Percentiles rank a stretch among this genome's conserved stretches.
Evolutionary conservation across 2,329 filamentous ascomycete genomes (phyloP).

Genomic region (Colletotrichum godetiae): DNA sequence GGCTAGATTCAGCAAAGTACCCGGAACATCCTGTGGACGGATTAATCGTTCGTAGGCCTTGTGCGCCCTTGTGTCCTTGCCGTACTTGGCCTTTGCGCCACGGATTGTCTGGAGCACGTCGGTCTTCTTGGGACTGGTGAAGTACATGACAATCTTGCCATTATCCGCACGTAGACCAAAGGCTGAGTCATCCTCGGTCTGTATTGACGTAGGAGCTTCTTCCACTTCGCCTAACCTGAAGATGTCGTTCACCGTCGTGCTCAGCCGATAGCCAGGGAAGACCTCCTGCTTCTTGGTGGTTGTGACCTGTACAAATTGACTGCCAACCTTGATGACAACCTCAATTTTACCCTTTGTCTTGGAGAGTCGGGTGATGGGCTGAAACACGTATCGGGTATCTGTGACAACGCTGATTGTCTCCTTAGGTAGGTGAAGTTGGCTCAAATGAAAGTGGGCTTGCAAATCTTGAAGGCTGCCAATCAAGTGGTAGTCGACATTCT

Average conservation of each 20-base stretch:
- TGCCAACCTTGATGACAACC: conserved; percentile 75
- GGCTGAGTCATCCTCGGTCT: conserved; percentile 73
- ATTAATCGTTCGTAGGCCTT: conserved; percentile 75
- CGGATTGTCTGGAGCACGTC: conserved; percentile 74
- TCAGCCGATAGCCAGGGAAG: conserved; percentile 69
- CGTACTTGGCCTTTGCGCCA: conserved; percentile 71
- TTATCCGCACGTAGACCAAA: conserved; percentile 76
- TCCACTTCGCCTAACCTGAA: conserved; percentile 76
- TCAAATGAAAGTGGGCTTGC: conserved; percentile 74
- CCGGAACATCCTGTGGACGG: conserved; percentile 76
- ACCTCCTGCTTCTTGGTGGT: conserved; percentile 77
- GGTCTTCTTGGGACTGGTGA: conserved; percentile 72
- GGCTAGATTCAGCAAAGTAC: conserved; percentile 75
- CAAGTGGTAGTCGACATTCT: conserved; percentile 74
- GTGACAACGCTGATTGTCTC: conserved; percentile 77
- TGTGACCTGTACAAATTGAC: conserved; percentile 76
- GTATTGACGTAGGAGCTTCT: conserved; percentile 72
- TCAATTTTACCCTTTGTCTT: conserved; percentile 79
- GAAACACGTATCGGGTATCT: conserved; percentile 74
- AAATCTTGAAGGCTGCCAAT: conserved; percentile 74
- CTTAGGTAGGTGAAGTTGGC: conserved; percentile 74
- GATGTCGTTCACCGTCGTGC: conserved; percentile 76
- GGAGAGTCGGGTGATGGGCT: conserved; percentile 73
- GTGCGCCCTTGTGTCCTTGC: conserved; percentile 69
- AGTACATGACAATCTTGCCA: conserved; percentile 78